Evolutionary conservation across 2,329 filamentous ascomycete species (phyloP).

Genomic region (Neoarthrinium moseri): DNA sequence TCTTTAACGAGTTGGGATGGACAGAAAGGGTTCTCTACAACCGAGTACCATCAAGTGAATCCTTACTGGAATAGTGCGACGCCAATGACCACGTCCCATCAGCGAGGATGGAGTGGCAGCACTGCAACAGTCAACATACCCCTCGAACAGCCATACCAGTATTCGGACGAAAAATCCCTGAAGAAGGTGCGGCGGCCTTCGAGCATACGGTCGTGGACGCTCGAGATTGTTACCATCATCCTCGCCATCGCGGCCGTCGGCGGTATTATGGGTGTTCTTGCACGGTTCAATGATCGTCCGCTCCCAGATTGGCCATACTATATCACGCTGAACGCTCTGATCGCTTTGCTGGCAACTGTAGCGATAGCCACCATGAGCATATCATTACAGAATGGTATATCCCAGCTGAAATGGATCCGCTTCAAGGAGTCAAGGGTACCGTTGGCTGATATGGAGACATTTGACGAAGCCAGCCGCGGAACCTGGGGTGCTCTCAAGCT

Average conservation of each 20-base stretch:
- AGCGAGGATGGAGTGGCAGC: slow-evolving; percentile 21
- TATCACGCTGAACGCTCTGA: slow-evolving; percentile 31
- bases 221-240: slow-evolving; percentile 24
- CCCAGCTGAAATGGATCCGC: slow-evolving; percentile 31
- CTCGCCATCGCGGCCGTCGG: slow-evolving; percentile 24
- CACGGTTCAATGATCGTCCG: slow-evolving; percentile 23
- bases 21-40: slow-evolving; percentile 8
- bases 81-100: slow-evolving; percentile 14
- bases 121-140: slow-evolving; percentile 10
- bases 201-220: slow-evolving; percentile 22
- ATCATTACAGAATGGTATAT: slow-evolving; percentile 27
- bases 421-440: slow-evolving; percentile 27
- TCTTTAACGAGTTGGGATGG: neutral
- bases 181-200: neutral
- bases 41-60: slow-evolving; percentile 9
- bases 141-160: slow-evolving; percentile 9
- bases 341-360: slow-evolving; percentile 28
- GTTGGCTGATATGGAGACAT: slow-evolving; percentile 29
- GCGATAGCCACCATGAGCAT: slow-evolving; percentile 27
- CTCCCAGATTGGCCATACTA: slow-evolving; percentile 29
- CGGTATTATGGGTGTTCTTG: slow-evolving; percentile 27
- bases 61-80: slow-evolving; percentile 12
- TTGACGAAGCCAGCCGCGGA: slow-evolving; percentile 32
- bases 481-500: slow-evolving; percentile 27
- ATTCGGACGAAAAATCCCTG: slow-evolving; percentile 3